These are phyloP conservation scores for Xanthoparmelia taractica DNA, from an alignment of 495 filamentous ascomycete species.

Conservation along the genomic window DNA sequence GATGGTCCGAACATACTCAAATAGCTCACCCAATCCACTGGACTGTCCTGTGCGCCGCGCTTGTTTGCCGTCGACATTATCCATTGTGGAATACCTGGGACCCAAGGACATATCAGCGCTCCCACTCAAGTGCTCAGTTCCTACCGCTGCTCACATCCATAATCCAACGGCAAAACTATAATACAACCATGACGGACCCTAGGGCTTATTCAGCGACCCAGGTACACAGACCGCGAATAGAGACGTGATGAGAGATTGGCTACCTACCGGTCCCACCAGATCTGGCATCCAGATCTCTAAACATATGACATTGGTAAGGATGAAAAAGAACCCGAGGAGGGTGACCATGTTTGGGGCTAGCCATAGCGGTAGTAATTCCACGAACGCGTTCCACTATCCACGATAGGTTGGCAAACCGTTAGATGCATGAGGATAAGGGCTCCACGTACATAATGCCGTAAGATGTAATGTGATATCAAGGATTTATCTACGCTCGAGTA, in stretches of 20 bases:
- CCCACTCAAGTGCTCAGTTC: not conserved
- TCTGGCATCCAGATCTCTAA: constrained; percentile 83
- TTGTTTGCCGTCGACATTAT: constrained; percentile 98
- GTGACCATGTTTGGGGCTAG: constrained; percentile 97
- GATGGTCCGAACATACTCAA: constrained; percentile 55
- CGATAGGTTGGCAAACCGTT: constrained; percentile 12
- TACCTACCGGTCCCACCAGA: constrained; percentile 75
- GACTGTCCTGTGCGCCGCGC: constrained; percentile 91
- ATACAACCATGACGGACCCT: constrained; percentile 88
- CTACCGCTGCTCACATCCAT: constrained; percentile 60
- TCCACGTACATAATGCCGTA: constrained; percentile 80
- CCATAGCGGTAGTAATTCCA: constrained; percentile 88
- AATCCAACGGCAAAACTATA: constrained; percentile 89
- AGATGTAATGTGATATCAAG: constrained; percentile 84
- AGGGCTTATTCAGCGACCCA: constrained; percentile 26
- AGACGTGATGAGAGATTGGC: not conserved
- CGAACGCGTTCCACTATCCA: constrained; percentile 90
- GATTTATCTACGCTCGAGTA: constrained; percentile 97
- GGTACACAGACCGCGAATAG: not conserved
- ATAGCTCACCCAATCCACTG: constrained; percentile 87
- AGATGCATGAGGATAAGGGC: not conserved
- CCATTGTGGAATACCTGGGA: constrained; percentile 84
- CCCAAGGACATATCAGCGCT: constrained; percentile 24
- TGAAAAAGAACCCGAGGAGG: constrained; percentile 88
- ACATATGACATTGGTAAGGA: constrained; percentile 74